Percentiles rank a stretch among this genome's conserved stretches.
Evolutionary conservation across 2,329 filamentous ascomycete species (phyloP).

Genomic region (Cladosporium austrohemisphaericum): DNA sequence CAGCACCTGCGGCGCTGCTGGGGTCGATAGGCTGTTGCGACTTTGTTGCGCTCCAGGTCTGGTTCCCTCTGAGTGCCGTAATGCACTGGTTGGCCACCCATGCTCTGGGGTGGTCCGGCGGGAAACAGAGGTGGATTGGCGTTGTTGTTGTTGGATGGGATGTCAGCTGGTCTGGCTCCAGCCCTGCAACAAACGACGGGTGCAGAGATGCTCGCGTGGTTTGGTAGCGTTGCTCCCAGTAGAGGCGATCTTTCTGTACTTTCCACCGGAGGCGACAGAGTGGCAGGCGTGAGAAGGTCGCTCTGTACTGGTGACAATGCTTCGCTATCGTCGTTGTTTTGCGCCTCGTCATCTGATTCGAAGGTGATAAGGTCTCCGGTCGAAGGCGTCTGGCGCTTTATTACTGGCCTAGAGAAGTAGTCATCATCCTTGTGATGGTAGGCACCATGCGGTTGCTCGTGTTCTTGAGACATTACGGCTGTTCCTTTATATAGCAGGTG

Average conservation of each 20-base stretch:
- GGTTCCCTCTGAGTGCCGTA: not conserved
- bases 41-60: not conserved
- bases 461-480: no score
- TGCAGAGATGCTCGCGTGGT: not conserved
- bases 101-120: not conserved
- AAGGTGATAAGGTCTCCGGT: not conserved
- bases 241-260: not conserved
- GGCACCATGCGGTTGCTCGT: no score
- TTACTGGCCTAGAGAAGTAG: not conserved
- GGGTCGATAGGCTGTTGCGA: not conserved
- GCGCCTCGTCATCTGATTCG: not conserved
- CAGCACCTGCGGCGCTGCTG: not conserved
- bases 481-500: no score
- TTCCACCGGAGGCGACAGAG: not conserved
- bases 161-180: not conserved
- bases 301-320: not conserved
- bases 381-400: not conserved
- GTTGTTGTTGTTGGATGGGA: not conserved
- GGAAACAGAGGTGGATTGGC: not conserved
- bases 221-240: not conserved
- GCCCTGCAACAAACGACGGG: constrained; percentile 11
- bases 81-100: not conserved
- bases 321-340: not conserved
- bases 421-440: not conserved
- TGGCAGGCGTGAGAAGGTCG: not conserved